Base-by-base conservation (phyloP, 192 early-diverging fungal genomes). In the Coemansia sp. region DNA sequence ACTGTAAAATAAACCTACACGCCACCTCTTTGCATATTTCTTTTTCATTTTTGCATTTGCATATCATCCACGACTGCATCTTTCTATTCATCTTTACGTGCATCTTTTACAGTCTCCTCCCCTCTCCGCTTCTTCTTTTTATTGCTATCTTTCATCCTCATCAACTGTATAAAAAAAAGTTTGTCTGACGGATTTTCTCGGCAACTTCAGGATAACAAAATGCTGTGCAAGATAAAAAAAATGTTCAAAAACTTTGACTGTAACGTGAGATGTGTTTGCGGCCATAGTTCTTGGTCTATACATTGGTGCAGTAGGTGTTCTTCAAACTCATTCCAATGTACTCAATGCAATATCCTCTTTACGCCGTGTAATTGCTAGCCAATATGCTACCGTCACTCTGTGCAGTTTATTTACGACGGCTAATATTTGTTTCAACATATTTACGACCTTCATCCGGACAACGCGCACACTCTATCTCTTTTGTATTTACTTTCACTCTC, bases 271-370 rank as follows among this genome's bases (percentile, higher is more conserved):
- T 80, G 77, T 24, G 67, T 70, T 21, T 80, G 77, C 26, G 58
- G 61, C 7, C 77, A 80, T 44, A 56, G 53, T 16, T 74, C 77
- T 22, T 80, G 77, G 77, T 80, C 77, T 38, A 61, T 80, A 23
- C 71, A 80, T 34, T 80, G 72, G 68, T 80, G 77, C 56, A 56
- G 48, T 28, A 68, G 53, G 32, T 80, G 77, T 62, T 22, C 56
- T 8, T 56, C 64, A 19, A 80, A 74, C 64, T 68, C 72, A 47
- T 80, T 74, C 54, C 77, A 80, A 51, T 80, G 77, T 62, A 64
- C 65, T 25, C 72, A 71, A 23, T 80, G 77, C 65, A 69, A 60
- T 62, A 70, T 62, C 10, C 56, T 74, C 54, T 68, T 80, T 25
- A 62, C 69, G 5, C 54, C 49, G 21, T 67, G 56, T 51, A 44